These are phyloP conservation scores for Talaromyces verruculosus DNA, from an alignment of 2,329 filamentous ascomycete genomes.

Conservation along the genomic window DNA sequence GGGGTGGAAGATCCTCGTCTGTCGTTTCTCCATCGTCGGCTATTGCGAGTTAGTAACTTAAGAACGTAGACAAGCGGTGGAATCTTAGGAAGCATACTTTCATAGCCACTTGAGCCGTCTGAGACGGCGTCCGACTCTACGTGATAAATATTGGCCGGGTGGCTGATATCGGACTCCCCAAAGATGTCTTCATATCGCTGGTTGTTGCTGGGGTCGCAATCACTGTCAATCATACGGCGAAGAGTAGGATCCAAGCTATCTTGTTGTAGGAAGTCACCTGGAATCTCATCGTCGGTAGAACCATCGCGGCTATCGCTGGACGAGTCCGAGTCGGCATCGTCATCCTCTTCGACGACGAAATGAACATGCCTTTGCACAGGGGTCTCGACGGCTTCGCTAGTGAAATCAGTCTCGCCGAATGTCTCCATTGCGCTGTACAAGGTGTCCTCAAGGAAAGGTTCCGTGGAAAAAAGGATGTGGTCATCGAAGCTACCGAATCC, in stretches of 20 bases:
- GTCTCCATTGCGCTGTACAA: conserved; percentile 42
- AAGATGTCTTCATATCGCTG: conserved; percentile 42
- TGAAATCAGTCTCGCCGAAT: conserved; percentile 39
- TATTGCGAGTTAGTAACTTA: conserved; percentile 49
- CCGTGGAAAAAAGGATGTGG: conserved; percentile 41
- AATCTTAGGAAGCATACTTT: conserved; percentile 50
- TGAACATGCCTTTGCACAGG: conserved; percentile 65
- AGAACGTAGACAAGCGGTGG: conserved; percentile 28
- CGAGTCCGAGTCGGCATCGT: conserved; percentile 57
- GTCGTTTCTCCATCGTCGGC: conserved; percentile 62
- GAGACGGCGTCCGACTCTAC: conserved; percentile 48
- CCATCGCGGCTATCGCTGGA: conserved; percentile 56
- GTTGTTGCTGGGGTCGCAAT: conserved; percentile 44
- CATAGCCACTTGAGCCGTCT: conserved; percentile 55
- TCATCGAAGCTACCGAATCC: conserved; percentile 52
- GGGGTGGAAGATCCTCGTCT: conserved; percentile 56
- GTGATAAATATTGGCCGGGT: conserved; percentile 44
- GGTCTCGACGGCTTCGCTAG: conserved; percentile 42
- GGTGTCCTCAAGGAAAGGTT: conserved; percentile 46
- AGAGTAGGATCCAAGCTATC: conserved; percentile 70
- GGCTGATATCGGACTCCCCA: conserved; percentile 40
- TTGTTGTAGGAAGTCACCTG: conserved; percentile 76
- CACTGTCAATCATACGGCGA: conserved; percentile 70
- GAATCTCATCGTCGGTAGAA: conserved; percentile 60
- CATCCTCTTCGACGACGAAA: conserved; percentile 58